phyloP scores from a whole-genome alignment of 169 alveolate species.

The Eimeria acervulina region DNA sequence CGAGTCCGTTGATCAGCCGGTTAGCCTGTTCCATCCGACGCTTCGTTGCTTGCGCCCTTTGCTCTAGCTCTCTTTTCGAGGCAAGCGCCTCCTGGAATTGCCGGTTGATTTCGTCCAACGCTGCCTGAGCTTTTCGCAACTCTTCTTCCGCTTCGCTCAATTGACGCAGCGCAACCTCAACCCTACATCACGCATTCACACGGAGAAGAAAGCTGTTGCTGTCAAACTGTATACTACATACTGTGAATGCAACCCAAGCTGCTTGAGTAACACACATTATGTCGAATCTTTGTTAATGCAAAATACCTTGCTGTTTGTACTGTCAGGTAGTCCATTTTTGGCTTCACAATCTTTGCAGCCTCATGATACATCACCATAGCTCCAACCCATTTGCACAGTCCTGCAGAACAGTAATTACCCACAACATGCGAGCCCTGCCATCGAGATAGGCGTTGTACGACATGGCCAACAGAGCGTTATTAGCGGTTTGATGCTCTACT shows the following conservation, averaged over 20 bases:
- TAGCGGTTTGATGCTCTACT: neutral
- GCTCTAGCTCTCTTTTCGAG: slow-evolving; percentile 95
- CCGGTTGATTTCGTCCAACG: slow-evolving; percentile 93
- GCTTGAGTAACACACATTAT: neutral
- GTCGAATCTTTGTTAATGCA: neutral
- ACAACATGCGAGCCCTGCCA: neutral
- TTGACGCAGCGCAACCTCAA: slow-evolving; percentile 94
- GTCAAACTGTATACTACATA: neutral
- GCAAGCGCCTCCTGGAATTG: slow-evolving; percentile 94
- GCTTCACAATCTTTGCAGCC: slow-evolving; percentile 97
- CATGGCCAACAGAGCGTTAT: neutral
- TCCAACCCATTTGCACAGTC: slow-evolving; percentile 95
- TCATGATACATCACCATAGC: slow-evolving; percentile 96
- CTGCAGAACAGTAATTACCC: slow-evolving; percentile 74
- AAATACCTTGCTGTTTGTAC: slow-evolving; percentile 91
- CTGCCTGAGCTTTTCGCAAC: slow-evolving; percentile 92
- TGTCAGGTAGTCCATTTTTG: slow-evolving; percentile 96
- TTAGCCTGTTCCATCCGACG: slow-evolving; percentile 97
- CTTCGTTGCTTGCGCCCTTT: slow-evolving; percentile 94
- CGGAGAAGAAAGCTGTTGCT: neutral
- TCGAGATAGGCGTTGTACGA: too few species aligned
- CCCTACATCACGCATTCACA: slow-evolving; percentile 90
- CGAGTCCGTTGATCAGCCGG: slow-evolving; percentile 95
- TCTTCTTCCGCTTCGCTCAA: slow-evolving; percentile 95
- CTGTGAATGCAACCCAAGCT: neutral